Evolutionary conservation across 73 alveolate genomes (phyloP).

Genomic region (Paramecium sonneborni): DNA sequence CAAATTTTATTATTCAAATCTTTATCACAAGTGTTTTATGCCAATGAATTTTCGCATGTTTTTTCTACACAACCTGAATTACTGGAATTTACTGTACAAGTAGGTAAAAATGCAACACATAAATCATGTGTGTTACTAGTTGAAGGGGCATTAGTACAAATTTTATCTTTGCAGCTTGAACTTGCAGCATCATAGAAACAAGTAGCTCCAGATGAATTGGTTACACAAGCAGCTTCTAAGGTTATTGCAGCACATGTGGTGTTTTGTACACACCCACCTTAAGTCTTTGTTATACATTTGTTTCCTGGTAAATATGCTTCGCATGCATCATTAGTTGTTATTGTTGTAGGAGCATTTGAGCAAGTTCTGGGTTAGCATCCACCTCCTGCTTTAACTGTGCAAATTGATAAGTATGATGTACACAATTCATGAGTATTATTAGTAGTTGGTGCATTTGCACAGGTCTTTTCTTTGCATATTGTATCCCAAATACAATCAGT

Average conservation of each 20-base stretch:
- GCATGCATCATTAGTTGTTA: neutral
- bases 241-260: neutral
- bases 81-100: neutral
- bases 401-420: neutral
- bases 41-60: neutral
- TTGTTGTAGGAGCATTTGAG: constrained; percentile 17
- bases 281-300: neutral
- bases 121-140: neutral
- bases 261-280: neutral
- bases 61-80: neutral
- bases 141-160: neutral
- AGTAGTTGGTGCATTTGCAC: neutral
- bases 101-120: neutral
- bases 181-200: neutral
- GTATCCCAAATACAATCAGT: neutral
- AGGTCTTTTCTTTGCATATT: neutral
- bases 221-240: neutral
- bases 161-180: neutral
- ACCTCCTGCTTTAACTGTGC: neutral
- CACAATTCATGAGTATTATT: neutral
- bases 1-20: neutral
- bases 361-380: neutral
- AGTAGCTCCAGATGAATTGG: neutral
- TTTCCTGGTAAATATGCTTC: neutral
- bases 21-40: neutral